Evolutionary conservation across 2,329 filamentous ascomycete species (phyloP).

Genomic region (Mycocentrospora acerina): DNA sequence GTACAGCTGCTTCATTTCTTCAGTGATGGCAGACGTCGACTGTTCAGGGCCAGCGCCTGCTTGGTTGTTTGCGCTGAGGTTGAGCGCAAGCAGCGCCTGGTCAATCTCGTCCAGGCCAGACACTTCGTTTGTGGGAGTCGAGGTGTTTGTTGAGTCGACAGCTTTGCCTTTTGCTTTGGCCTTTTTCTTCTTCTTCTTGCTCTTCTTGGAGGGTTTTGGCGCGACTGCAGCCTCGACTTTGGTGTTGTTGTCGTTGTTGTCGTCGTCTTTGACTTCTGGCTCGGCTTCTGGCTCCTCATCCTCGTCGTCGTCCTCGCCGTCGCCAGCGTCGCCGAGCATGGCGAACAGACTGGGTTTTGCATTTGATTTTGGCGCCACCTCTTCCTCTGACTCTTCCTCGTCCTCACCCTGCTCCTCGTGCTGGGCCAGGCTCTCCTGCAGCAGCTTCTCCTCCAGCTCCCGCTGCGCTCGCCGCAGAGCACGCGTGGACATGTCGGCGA

Average conservation of each 20-base stretch:
- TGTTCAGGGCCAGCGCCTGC: slow-evolving; percentile 18
- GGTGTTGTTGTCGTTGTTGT: slow-evolving; percentile 20
- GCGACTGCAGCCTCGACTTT: slow-evolving; percentile 24
- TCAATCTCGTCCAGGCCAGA: slow-evolving; percentile 65
- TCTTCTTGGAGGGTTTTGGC: slow-evolving; percentile 42
- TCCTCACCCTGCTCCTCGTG: slow-evolving; percentile 34
- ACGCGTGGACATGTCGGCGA: slow-evolving; percentile 60
- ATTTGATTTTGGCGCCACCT: slow-evolving; percentile 26
- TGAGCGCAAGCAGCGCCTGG: slow-evolving; percentile 61
- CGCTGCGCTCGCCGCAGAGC: slow-evolving; percentile 66
- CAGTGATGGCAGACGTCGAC: slow-evolving; percentile 26
- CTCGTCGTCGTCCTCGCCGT: slow-evolving; percentile 42
- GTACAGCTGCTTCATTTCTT: slow-evolving; percentile 51
- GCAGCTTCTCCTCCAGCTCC: slow-evolving; percentile 60
- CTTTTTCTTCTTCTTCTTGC: slow-evolving; percentile 65
- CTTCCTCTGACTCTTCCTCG: slow-evolving; percentile 44
- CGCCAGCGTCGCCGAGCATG: slow-evolving; percentile 46
- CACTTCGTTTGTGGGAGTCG: slow-evolving; percentile 23
- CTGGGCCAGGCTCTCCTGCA: slow-evolving; percentile 44
- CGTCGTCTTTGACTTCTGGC: slow-evolving; percentile 27
- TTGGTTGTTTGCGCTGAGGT: slow-evolving; percentile 30
- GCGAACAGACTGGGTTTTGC: slow-evolving; percentile 50
- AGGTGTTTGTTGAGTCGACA: slow-evolving; percentile 17
- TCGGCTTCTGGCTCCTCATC: slow-evolving; percentile 37
- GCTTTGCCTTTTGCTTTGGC: slow-evolving; percentile 50